phyloP scores from a whole-genome alignment of 2,329 filamentous ascomycete genomes.

The Emergomyces pasteurianus region DNA sequence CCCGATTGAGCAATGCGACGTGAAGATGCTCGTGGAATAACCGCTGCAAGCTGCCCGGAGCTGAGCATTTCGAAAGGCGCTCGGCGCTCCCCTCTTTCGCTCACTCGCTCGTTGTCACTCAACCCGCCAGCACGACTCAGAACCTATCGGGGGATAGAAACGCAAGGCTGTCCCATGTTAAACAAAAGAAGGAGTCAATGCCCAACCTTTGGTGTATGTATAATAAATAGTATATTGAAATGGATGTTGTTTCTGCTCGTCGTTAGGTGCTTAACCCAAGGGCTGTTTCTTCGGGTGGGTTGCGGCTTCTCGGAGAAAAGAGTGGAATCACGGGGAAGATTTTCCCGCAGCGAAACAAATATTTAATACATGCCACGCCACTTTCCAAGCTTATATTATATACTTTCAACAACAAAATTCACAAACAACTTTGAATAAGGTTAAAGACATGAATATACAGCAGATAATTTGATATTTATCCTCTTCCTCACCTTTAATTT shows the following conservation, averaged over 20 bases:
- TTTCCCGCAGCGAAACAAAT: neutral
- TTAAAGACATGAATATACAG: neutral
- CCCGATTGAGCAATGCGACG: constrained; percentile 15
- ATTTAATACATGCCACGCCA: neutral
- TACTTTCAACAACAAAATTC: neutral
- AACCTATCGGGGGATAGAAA: neutral
- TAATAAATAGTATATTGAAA: neutral
- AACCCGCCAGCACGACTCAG: neutral
- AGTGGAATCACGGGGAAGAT: constrained; percentile 4
- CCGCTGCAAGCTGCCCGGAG: constrained; percentile 27
- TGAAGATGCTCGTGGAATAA: constrained; percentile 20
- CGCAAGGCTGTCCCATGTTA: constrained; percentile 1
- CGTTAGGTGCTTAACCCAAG: no score
- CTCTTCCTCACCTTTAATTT: neutral
- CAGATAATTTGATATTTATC: neutral
- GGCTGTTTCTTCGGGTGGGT: neutral
- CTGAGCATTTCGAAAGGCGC: constrained; percentile 27
- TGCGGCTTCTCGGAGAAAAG: neutral
- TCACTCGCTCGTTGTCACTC: neutral
- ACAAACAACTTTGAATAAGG: neutral
- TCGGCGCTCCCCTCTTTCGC: neutral
- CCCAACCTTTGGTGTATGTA: neutral
- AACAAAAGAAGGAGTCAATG: neutral
- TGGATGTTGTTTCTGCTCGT: neutral
- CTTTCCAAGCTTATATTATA: neutral